Percentiles rank a stretch among this genome's conserved stretches.
Conservation (phyloP, 495 filamentous ascomycete genomes). For the Talaromyces adpressus region DNA sequence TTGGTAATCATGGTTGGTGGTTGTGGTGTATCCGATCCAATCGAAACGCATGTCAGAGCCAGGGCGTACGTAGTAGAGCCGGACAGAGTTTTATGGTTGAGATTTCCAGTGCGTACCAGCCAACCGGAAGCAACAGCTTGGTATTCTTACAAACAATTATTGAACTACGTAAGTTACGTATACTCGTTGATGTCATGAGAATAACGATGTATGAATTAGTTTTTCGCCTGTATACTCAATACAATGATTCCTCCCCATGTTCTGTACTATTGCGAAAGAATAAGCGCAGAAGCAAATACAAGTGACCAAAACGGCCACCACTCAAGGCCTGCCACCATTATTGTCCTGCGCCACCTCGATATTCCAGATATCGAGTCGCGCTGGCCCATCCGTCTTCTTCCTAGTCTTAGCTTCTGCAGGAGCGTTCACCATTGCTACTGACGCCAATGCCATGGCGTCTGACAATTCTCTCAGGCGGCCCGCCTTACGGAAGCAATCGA, state of each 20-base stretch:
- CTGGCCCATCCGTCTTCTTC: conserved; percentile 28
- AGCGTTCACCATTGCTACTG: conserved; percentile 64
- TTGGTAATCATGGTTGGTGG: background rate
- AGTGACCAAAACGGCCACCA: background rate
- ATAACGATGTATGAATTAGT: background rate
- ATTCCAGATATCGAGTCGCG: conserved; percentile 43
- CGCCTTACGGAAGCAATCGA: conserved; percentile 54
- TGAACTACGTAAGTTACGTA: background rate
- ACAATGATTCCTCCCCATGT: background rate
- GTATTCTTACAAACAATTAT: background rate
- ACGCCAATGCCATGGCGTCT: conserved; percentile 62
- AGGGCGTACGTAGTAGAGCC: background rate
- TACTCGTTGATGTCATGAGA: too few species aligned
- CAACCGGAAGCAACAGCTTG: background rate
- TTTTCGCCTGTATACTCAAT: background rate
- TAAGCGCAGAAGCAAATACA: background rate
- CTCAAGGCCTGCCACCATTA: conserved; percentile 9
- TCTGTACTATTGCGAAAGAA: background rate
- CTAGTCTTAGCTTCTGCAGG: conserved; percentile 17
- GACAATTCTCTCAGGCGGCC: conserved; percentile 73
- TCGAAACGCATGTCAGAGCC: conserved; percentile 1
- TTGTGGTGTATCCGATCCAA: background rate
- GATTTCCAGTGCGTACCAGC: background rate
- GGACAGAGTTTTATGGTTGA: background rate
- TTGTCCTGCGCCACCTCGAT: conserved; percentile 25